Evolutionary conservation across 2,329 filamentous ascomycete genomes (phyloP), one percentile per base, ranked within the genome.

Genomic region (Chalaropsis thielavioides): DNA sequence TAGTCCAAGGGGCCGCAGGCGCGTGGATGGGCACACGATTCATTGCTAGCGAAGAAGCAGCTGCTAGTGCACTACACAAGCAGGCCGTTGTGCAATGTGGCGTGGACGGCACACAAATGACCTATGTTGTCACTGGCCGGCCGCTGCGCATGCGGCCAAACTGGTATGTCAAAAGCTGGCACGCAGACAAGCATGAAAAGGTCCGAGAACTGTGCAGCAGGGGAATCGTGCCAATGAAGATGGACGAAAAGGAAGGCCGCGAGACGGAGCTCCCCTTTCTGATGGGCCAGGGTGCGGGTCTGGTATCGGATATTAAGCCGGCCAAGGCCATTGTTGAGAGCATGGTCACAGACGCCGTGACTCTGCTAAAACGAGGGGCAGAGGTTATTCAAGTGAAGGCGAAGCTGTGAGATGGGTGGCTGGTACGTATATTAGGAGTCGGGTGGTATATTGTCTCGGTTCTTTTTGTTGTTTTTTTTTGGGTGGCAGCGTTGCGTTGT

Each of bases 11-110:
- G 17, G 92, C 92, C 0, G 80, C 82, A 2, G 92, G 89, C 11
- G 92, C 95, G 1, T 97, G 92, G 92, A 92, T 97, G 0, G 92
- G 92, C 35, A 96, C 92, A 67, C 80, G 92, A 22, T 96, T 96
- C 74, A 90, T 96, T 17, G 92, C 92, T 0, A 84, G 83, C 8
- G 80, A 79, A 41, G 92, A 96, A 77, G 91, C 91, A 0, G 87
- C 86, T 17, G 92, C 90, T 71, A 89, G 86, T 73, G 81, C 87
- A 70, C 78, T 85, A 77, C 92, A 96, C 75, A 96, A 96, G 77
- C 79, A 87, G 70, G 87, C 86, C 38, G 91, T 96, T 0, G 87
- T 96, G 1, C 78, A 76, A n/a, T 92, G 90, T 65, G 81, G 78
- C 11, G 92, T 90, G 71, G 84, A 87, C 49, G 91, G 89, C 70